A percentile compares a stretch with the other conserved stretches of the same genome.
phyloP scores from a whole-genome alignment of 495 filamentous ascomycete genomes.

The Hypomontagnella submonticulosa region DNA sequence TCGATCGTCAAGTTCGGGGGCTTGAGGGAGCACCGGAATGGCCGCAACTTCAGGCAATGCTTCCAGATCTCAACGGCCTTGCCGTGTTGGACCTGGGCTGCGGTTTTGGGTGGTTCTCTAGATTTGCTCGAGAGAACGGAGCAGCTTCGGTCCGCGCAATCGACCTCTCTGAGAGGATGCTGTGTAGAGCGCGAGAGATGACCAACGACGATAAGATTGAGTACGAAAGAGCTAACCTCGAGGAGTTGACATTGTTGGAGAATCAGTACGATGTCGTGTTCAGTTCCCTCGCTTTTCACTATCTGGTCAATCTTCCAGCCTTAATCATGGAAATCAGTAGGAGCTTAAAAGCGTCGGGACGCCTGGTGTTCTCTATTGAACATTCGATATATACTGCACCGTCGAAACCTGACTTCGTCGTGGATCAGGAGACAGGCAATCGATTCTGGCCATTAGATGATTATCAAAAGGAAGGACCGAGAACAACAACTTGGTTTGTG shows the following conservation, averaged over 20 bases:
- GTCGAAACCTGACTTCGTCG: conserved; percentile 35
- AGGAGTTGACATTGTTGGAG: conserved; percentile 37
- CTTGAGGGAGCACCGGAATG: conserved; percentile 50
- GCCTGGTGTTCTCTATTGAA: conserved; percentile 52
- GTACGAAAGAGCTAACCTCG: conserved; percentile 48
- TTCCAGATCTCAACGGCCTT: conserved; percentile 40
- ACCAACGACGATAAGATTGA: conserved; percentile 40
- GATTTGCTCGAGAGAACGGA: conserved; percentile 47
- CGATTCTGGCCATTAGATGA: conserved; percentile 51
- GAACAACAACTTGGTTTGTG: conserved; percentile 49
- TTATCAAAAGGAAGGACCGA: conserved; percentile 50
- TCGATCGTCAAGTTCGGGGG: conserved; percentile 44
- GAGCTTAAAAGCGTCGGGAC: conserved; percentile 45
- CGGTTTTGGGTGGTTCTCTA: conserved; percentile 53
- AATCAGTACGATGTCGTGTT: conserved; percentile 47
- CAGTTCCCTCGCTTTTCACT: conserved; percentile 53
- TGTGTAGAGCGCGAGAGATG: conserved; percentile 45
- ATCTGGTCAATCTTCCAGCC: conserved; percentile 42
- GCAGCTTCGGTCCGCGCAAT: conserved; percentile 47
- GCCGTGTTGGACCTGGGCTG: conserved; percentile 53
- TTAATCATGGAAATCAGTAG: conserved; percentile 46
- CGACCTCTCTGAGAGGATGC: conserved; percentile 53
- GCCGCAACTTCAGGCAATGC: conserved; percentile 44
- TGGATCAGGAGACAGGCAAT: conserved; percentile 32
- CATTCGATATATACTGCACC: conserved; percentile 56